phyloP scores from a whole-genome alignment of 345 rosid genomes.

The Gossypium sturtianum region DNA sequence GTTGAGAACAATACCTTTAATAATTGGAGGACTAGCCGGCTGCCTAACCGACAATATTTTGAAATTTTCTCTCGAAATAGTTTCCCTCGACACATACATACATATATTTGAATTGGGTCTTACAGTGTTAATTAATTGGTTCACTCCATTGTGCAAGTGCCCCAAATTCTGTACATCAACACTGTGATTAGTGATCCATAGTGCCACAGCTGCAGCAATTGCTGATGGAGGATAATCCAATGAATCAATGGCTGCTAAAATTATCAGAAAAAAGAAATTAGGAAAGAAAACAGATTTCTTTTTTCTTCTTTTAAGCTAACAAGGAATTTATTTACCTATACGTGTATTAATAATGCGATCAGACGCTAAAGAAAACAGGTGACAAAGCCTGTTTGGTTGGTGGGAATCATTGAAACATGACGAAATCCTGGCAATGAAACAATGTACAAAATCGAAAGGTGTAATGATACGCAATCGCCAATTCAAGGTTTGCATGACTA shows the following conservation, averaged over 20 bases:
- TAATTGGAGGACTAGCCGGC: too few relatives aligned
- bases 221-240: constrained; percentile 31
- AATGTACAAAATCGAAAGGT: constrained; percentile 30
- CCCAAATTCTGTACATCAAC: constrained; percentile 18
- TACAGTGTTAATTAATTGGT: not conserved
- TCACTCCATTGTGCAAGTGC: constrained; percentile 21
- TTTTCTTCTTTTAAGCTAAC: not conserved
- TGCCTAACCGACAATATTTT: too few relatives aligned
- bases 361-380: constrained; percentile 9
- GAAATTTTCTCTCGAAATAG: too few relatives aligned
- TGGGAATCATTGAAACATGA: not conserved
- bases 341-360: constrained; percentile 18
- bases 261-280: not conserved
- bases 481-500: constrained; percentile 28
- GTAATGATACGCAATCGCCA: constrained; percentile 34
- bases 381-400: not conserved
- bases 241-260: constrained; percentile 24
- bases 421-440: constrained; percentile 11
- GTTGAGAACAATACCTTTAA: too few relatives aligned
- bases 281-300: too few relatives aligned
- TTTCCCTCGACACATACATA: too few relatives aligned
- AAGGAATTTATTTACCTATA: constrained; percentile 19
- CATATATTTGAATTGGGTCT: not conserved
- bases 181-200: constrained; percentile 20
- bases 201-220: constrained; percentile 29